phyloP scores from a whole-genome alignment of 2,329 filamentous ascomycete genomes.

The Clarireedia hainanense region DNA sequence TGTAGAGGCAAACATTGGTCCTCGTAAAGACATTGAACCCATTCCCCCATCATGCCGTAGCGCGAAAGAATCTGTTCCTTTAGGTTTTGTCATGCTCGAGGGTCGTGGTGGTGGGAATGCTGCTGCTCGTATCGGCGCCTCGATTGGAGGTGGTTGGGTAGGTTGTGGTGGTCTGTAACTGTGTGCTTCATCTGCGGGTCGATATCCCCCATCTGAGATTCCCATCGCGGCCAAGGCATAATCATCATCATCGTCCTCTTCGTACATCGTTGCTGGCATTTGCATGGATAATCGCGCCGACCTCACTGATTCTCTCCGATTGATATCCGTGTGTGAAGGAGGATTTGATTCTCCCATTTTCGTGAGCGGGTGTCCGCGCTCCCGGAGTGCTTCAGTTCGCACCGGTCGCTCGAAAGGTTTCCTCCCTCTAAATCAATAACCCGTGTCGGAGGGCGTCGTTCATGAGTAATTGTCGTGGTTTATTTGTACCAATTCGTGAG shows the following conservation, averaged over 20 bases:
- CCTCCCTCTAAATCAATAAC: too few species aligned
- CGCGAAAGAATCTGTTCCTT: conserved; percentile 41
- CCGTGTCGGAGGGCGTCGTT: too few species aligned
- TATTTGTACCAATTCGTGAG: too few species aligned
- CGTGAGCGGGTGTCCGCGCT: conserved; percentile 8
- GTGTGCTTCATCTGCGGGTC: conserved; percentile 11
- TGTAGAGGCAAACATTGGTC: conserved; percentile 12
- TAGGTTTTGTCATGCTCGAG: conserved; percentile 50
- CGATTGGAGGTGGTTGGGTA: conserved; percentile 18
- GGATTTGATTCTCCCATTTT: conserved; percentile 11
- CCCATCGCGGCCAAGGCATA: conserved; percentile 43
- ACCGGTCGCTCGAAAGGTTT: not conserved
- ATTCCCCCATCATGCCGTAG: conserved; percentile 44
- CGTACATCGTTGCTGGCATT: conserved; percentile 27
- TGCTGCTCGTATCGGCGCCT: conserved; percentile 15
- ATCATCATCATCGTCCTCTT: conserved; percentile 35
- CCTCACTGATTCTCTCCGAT: conserved; percentile 37
- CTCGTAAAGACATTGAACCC: conserved; percentile 22
- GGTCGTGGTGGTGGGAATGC: conserved; percentile 33
- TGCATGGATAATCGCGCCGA: conserved; percentile 31
- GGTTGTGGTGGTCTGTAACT: conserved; percentile 16
- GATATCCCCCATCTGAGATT: conserved; percentile 24
- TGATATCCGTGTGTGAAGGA: conserved; percentile 29
- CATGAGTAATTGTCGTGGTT: too few species aligned
- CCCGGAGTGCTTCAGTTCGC: conserved; percentile 4